phyloP scores from a whole-genome alignment of 805 yeast species.

The Myxozyma vanderwaltii region DNA sequence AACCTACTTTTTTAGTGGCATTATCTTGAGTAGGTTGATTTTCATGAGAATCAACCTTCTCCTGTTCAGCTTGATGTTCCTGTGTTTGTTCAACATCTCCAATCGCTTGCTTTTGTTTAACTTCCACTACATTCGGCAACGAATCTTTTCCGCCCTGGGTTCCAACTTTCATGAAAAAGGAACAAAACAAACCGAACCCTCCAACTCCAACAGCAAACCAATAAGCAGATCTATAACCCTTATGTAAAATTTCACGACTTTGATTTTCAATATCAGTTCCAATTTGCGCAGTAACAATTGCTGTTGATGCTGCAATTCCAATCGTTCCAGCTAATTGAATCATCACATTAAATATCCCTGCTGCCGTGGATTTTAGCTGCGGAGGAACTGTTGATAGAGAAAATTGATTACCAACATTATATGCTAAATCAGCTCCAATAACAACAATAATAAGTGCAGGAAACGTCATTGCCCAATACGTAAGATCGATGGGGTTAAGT shows the following conservation, averaged over 20 bases:
- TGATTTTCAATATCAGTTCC: slow-evolving; percentile 16
- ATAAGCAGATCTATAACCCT: slow-evolving; percentile 30
- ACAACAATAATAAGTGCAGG: slow-evolving; percentile 49
- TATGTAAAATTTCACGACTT: slow-evolving; percentile 8
- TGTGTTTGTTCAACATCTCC: not conserved
- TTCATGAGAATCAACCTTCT: not conserved
- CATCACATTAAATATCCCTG: slow-evolving; percentile 53
- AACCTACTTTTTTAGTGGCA: too few species aligned
- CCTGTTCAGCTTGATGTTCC: not conserved
- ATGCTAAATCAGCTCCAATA: slow-evolving; percentile 53
- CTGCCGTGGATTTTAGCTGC: slow-evolving; percentile 49
- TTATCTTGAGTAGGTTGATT: too few species aligned
- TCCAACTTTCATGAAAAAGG: slow-evolving; percentile 45
- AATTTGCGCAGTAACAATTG: slow-evolving; percentile 44
- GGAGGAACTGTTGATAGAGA: slow-evolving; percentile 49
- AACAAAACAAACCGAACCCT: slow-evolving; percentile 37
- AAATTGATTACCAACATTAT: slow-evolving; percentile 51
- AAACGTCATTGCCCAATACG: slow-evolving; percentile 53
- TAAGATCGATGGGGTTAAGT: slow-evolving; percentile 43
- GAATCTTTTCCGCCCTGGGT: slow-evolving; percentile 32
- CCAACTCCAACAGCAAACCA: slow-evolving; percentile 44
- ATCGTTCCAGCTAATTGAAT: slow-evolving; percentile 48
- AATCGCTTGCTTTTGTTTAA: not conserved
- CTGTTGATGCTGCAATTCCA: slow-evolving; percentile 49
- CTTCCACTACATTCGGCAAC: not conserved